Evolutionary conservation across 768 basidiomycete genomes (phyloP).

Genomic region (Xanthoconium stramineum): DNA sequence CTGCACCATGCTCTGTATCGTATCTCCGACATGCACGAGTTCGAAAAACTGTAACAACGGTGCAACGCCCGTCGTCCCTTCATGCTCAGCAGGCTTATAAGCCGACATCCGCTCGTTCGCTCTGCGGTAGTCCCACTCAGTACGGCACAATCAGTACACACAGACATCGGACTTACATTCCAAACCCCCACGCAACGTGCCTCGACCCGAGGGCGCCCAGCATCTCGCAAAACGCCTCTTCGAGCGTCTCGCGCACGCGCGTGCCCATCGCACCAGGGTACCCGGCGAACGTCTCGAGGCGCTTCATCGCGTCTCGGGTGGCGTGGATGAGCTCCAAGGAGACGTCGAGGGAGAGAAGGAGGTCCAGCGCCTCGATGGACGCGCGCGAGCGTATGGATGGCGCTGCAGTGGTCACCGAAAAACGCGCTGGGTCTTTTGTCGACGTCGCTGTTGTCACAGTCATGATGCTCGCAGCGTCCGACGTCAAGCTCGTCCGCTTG

Average conservation of each 20-base stretch:
- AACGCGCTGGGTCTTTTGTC: background rate
- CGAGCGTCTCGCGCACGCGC: slow-evolving; percentile 87
- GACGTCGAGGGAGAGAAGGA: slow-evolving; percentile 87
- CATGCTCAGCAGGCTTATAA: slow-evolving; percentile 88
- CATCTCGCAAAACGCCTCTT: slow-evolving; percentile 88
- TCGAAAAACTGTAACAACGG: slow-evolving; percentile 97
- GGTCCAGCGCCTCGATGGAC: slow-evolving; percentile 53
- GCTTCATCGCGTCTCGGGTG: slow-evolving; percentile 86
- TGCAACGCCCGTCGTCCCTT: slow-evolving; percentile 78
- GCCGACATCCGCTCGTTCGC: slow-evolving; percentile 85
- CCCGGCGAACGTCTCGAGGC: slow-evolving; percentile 83
- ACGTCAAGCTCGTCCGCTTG: background rate
- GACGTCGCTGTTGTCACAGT: background rate
- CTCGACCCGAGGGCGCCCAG: slow-evolving; percentile 72
- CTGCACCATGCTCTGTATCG: slow-evolving; percentile 95
- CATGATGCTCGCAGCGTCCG: background rate
- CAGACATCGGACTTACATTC: slow-evolving; percentile 44
- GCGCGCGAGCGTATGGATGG: slow-evolving; percentile 1
- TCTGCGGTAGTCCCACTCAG: slow-evolving; percentile 35
- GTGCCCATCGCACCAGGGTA: slow-evolving; percentile 88
- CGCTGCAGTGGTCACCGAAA: background rate
- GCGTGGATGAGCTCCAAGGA: slow-evolving; percentile 92
- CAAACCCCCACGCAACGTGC: slow-evolving; percentile 81
- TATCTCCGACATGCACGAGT: slow-evolving; percentile 94
- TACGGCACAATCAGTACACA: background rate